A percentile compares a stretch with the other conserved stretches of the same genome.
These are phyloP conservation scores for Globisporangium abappressorium DNA, from an alignment of 352 stramenopile species.

Conservation along the genomic window DNA sequence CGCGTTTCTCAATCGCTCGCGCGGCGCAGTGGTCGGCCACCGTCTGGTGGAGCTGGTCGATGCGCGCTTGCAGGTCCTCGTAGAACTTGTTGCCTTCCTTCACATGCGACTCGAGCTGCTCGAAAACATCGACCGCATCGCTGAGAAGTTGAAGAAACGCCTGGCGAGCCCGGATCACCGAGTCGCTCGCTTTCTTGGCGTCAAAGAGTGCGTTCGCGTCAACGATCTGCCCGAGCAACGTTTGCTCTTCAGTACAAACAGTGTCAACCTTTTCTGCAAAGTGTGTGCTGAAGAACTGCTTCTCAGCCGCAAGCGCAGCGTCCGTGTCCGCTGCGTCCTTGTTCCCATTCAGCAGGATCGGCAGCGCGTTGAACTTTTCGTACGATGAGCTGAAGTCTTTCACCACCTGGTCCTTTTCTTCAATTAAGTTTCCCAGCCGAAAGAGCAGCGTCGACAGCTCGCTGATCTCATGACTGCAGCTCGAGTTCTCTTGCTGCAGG, in stretches of 20 bases:
- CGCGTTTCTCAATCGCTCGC: slow-evolving; percentile 63
- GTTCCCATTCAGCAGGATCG: slow-evolving; percentile 37
- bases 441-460: slow-evolving; percentile 48
- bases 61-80: slow-evolving; percentile 45
- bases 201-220: slow-evolving; percentile 58
- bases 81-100: slow-evolving; percentile 75
- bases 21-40: slow-evolving; percentile 70
- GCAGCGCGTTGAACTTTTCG: slow-evolving; percentile 61
- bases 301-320: slow-evolving; percentile 43
- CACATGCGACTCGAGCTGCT: slow-evolving; percentile 73
- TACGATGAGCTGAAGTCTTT: slow-evolving; percentile 46
- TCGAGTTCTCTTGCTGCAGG: slow-evolving; percentile 46
- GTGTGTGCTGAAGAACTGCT: slow-evolving; percentile 58
- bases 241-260: slow-evolving; percentile 52
- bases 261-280: slow-evolving; percentile 52
- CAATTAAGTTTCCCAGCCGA: slow-evolving; percentile 43
- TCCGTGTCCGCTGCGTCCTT: slow-evolving; percentile 26
- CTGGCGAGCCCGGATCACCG: slow-evolving; percentile 51
- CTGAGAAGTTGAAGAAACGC: slow-evolving; percentile 56
- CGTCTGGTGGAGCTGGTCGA: slow-evolving; percentile 67
- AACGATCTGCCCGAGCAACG: slow-evolving; percentile 36
- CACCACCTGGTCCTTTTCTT: slow-evolving; percentile 63
- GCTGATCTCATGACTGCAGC: slow-evolving; percentile 51
- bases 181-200: slow-evolving; percentile 51
- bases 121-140: slow-evolving; percentile 68